Evolutionary conservation across 2,329 filamentous ascomycete species (phyloP).

Genomic region (Sclerotinia minor): DNA sequence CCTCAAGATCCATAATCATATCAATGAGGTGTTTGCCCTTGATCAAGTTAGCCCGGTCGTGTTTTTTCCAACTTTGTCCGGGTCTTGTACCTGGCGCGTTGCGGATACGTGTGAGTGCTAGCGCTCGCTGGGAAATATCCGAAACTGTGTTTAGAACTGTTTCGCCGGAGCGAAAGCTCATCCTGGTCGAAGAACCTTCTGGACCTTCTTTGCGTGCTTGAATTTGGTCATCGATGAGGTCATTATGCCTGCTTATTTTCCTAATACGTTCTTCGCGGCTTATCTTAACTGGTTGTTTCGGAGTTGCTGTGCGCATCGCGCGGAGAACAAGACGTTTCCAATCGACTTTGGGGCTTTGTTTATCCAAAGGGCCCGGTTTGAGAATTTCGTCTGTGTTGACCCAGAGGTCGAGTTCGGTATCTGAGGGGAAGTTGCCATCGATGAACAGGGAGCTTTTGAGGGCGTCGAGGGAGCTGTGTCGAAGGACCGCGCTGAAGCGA

Average conservation of each 20-base stretch:
- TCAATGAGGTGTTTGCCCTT: background rate
- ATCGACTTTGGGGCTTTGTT: background rate
- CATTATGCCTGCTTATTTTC: conserved; percentile 3
- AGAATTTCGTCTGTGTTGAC: conserved; percentile 21
- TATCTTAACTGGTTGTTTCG: background rate
- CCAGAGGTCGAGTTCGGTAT: conserved; percentile 25
- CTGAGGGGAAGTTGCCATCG: conserved; percentile 26
- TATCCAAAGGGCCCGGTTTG: background rate
- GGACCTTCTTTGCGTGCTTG: background rate
- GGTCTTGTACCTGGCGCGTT: conserved; percentile 5
- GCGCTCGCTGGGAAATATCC: background rate
- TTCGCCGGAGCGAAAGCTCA: background rate
- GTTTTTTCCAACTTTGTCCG: background rate
- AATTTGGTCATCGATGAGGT: background rate
- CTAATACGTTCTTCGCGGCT: conserved; percentile 10
- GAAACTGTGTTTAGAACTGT: conserved; percentile 8
- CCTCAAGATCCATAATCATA: conserved; percentile 20
- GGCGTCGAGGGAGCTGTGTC: conserved; percentile 21
- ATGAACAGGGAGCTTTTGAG: conserved; percentile 27
- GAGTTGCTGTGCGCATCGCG: conserved; percentile 9
- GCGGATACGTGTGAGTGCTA: conserved; percentile 9
- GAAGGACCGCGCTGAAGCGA: conserved; percentile 22
- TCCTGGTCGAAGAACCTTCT: background rate
- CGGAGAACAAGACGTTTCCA: conserved; percentile 19
- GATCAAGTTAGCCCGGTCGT: conserved; percentile 2